These are phyloP conservation scores for Dioscorea dumetorum DNA, from an alignment of 106 monocot species.

Conservation along the genomic window DNA sequence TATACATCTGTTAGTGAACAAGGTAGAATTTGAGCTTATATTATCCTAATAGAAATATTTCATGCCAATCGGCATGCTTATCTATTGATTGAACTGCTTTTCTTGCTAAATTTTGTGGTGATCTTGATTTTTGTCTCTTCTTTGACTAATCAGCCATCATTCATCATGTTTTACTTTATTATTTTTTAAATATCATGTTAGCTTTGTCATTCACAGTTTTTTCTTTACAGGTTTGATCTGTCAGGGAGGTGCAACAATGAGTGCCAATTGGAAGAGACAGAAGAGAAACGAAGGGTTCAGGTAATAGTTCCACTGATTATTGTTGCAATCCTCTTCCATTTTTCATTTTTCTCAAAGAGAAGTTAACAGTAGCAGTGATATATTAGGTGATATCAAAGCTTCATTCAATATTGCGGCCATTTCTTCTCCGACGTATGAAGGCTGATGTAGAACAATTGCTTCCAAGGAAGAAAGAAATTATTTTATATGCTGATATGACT, in stretches of 20 bases:
- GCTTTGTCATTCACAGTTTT: background rate
- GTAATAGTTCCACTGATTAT: slow-evolving; percentile 16
- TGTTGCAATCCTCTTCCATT: background rate
- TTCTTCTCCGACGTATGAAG: slow-evolving; percentile 89
- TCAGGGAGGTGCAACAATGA: slow-evolving; percentile 53
- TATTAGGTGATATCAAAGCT: slow-evolving; percentile 82
- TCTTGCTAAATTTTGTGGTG: too few species aligned
- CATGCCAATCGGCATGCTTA: too few species aligned
- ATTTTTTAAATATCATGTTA: background rate
- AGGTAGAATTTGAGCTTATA: too few species aligned
- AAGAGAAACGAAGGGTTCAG: slow-evolving; percentile 73
- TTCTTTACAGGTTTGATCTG: slow-evolving; percentile 64
- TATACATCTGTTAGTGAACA: too few species aligned
- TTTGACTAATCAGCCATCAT: too few species aligned
- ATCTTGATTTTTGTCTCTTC: too few species aligned
- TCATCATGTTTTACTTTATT: too few species aligned
- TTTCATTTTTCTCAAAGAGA: background rate
- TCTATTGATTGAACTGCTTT: too few species aligned
- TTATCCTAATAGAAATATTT: too few species aligned
- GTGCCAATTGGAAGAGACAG: slow-evolving; percentile 38
- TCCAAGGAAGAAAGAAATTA: slow-evolving; percentile 95
- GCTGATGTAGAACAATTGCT: slow-evolving; percentile 93
- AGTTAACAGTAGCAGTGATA: background rate
- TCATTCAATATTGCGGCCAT: slow-evolving; percentile 88
- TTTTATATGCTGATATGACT: slow-evolving; percentile 93